phyloP scores from a whole-genome alignment of 192 early-diverging fungal genomes.

The Podila epigama region DNA sequence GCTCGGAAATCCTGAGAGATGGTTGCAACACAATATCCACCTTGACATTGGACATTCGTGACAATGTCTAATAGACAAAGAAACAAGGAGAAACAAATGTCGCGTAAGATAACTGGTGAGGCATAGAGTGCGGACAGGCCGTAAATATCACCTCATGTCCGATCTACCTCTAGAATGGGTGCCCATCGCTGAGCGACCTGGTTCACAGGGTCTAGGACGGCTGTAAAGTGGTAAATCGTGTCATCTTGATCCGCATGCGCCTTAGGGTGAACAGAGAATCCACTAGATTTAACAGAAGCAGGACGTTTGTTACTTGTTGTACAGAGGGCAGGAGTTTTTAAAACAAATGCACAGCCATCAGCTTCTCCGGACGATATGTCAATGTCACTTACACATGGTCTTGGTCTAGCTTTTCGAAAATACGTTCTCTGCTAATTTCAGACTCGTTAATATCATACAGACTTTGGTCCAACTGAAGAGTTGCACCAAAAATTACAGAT shows the following conservation, averaged over 20 bases:
- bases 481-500: constrained; percentile 14
- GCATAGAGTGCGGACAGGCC: no score
- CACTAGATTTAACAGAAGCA: constrained; percentile 4
- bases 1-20: constrained; percentile 53
- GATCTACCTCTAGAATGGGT: constrained; percentile 67
- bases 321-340: neutral
- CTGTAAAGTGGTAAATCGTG: constrained; percentile 54
- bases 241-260: constrained; percentile 22
- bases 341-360: neutral
- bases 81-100: no score
- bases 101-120: no score
- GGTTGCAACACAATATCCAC: constrained; percentile 79
- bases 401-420: constrained; percentile 9
- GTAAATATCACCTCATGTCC: no score
- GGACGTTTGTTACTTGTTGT: neutral
- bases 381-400: constrained; percentile 20
- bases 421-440: constrained; percentile 20
- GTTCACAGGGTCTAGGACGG: constrained; percentile 81
- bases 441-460: constrained; percentile 39
- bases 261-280: constrained; percentile 27
- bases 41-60: constrained; percentile 66
- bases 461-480: constrained; percentile 24
- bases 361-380: neutral
- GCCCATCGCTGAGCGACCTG: constrained; percentile 82
- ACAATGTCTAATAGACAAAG: constrained; percentile 51